Percentiles rank a stretch among this genome's conserved stretches.
phyloP scores from a whole-genome alignment of 805 yeast species.

The Ogataea chonburiensis region DNA sequence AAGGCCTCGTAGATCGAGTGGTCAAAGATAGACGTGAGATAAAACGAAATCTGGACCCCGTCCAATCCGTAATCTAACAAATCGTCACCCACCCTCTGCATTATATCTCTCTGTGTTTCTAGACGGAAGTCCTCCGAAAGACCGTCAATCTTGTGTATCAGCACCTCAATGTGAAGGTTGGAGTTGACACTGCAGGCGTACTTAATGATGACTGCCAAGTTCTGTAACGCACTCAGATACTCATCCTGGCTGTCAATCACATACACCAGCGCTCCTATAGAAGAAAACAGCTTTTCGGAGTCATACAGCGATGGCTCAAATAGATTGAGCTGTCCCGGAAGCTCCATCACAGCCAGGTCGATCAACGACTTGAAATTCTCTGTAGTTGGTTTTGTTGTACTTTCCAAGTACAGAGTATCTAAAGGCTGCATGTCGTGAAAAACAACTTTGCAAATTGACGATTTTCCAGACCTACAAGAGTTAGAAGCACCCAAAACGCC shows the following conservation, averaged over 20 bases:
- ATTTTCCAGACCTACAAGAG: conserved; percentile 76
- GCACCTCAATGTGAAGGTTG: conserved; percentile 80
- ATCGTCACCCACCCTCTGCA: conserved; percentile 94
- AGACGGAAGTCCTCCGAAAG: conserved; percentile 88
- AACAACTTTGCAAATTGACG: conserved; percentile 92
- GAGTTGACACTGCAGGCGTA: conserved; percentile 86
- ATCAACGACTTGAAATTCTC: conserved; percentile 83
- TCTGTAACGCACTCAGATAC: conserved; percentile 86
- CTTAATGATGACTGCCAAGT: conserved; percentile 82
- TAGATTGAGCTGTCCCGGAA: conserved; percentile 90
- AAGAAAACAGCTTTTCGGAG: conserved; percentile 69
- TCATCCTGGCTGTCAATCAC: conserved; percentile 97
- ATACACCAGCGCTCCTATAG: conserved; percentile 88
- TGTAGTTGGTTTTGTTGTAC: conserved; percentile 84
- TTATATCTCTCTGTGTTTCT: conserved; percentile 94
- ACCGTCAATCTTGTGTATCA: conserved; percentile 95
- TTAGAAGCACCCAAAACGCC: conserved; percentile 4
- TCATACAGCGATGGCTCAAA: conserved; percentile 79
- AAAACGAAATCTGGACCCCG: conserved; percentile 87
- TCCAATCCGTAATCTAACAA: conserved; percentile 84
- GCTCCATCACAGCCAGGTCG: conserved; percentile 85
- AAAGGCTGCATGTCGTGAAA: conserved; percentile 96
- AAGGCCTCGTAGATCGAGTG: conserved; percentile 96
- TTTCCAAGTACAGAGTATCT: conserved; percentile 86
- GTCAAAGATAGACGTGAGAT: conserved; percentile 90